Percentiles rank a stretch among this genome's conserved stretches.
Evolutionary conservation across 2,329 filamentous ascomycete genomes (phyloP).

Genomic region (Calonectria henricotiae): DNA sequence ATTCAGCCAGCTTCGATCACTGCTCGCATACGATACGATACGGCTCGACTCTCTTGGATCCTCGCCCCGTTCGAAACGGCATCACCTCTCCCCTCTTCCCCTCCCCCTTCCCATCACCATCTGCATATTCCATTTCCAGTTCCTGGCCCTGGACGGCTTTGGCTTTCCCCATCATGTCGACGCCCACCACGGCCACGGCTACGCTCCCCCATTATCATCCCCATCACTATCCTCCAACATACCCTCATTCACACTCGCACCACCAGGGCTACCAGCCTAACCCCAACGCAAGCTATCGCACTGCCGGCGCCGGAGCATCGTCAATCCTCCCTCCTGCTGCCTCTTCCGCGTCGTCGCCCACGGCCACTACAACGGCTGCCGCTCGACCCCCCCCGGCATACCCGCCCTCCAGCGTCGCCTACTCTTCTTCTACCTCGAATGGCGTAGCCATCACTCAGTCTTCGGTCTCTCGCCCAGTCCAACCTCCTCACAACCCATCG

Average conservation of each 20-base stretch:
- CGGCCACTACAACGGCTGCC: constrained; percentile 46
- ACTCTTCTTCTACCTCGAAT: constrained; percentile 55
- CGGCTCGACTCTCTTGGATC: constrained; percentile 29
- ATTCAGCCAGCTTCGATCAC: constrained; percentile 37
- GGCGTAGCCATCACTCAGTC: constrained; percentile 54
- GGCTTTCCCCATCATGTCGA: constrained; percentile 76
- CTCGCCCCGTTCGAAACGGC: constrained; percentile 46
- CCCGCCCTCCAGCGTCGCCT: constrained; percentile 54
- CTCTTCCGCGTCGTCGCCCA: constrained; percentile 50
- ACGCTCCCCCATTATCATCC: constrained; percentile 80
- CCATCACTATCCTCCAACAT: constrained; percentile 74
- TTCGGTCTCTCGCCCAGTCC: constrained; percentile 52
- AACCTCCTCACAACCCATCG: constrained; percentile 55
- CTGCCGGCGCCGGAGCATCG: constrained; percentile 49
- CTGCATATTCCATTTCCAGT: constrained; percentile 37
- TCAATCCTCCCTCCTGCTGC: constrained; percentile 55
- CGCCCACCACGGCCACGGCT: constrained; percentile 83
- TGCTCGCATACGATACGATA: constrained; percentile 40
- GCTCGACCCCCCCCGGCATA: constrained; percentile 51
- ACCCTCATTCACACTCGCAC: constrained; percentile 62
- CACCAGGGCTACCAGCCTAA: constrained; percentile 54
- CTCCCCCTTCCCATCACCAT: constrained; percentile 33
- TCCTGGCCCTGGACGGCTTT: constrained; percentile 50
- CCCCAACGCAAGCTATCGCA: constrained; percentile 53
- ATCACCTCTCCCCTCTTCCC: constrained; percentile 31